Conservation (phyloP, 371 early-diverging fungal genomes). For the Lichtheimia ornata region DNA sequence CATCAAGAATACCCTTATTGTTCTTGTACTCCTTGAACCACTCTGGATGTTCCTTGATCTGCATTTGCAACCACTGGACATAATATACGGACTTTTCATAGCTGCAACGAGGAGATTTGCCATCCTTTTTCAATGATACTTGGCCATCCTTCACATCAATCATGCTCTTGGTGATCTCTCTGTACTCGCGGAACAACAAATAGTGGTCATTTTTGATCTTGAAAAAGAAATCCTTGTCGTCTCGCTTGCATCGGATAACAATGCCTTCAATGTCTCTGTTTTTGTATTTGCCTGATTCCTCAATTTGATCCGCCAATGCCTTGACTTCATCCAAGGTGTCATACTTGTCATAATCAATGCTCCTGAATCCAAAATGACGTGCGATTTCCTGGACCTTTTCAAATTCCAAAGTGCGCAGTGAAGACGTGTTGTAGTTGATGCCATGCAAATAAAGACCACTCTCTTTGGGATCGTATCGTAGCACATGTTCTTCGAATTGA, state of each 20-base stretch:
- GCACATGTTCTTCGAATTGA: slow-evolving; percentile 91
- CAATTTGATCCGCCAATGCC: slow-evolving; percentile 65
- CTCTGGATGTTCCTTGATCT: slow-evolving; percentile 63
- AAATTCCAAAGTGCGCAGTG: slow-evolving; percentile 73
- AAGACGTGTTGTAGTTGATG: slow-evolving; percentile 77
- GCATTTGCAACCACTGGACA: slow-evolving; percentile 72
- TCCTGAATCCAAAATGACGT: slow-evolving; percentile 73
- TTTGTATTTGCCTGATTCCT: slow-evolving; percentile 61
- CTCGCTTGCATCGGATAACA: slow-evolving; percentile 79
- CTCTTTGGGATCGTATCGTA: slow-evolving; percentile 77
- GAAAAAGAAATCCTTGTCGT: slow-evolving; percentile 66
- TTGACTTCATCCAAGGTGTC: slow-evolving; percentile 57
- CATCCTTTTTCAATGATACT: slow-evolving; percentile 3
- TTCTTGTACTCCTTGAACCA: slow-evolving; percentile 68
- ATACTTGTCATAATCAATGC: slow-evolving; percentile 46
- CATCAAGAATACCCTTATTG: slow-evolving; percentile 77
- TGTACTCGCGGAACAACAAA: slow-evolving; percentile 91
- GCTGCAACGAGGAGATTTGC: slow-evolving; percentile 18
- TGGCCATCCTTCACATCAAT: slow-evolving; percentile 28
- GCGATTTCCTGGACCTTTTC: slow-evolving; percentile 65
- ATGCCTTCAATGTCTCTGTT: slow-evolving; percentile 84
- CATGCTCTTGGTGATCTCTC: slow-evolving; percentile 82
- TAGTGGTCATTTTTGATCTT: slow-evolving; percentile 95
- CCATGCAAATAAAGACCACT: slow-evolving; percentile 93
- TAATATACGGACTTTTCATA: slow-evolving; percentile 70